Base-by-base conservation (phyloP, 1,284 basidiomycete species). In the Heterobasidion occidentale region DNA sequence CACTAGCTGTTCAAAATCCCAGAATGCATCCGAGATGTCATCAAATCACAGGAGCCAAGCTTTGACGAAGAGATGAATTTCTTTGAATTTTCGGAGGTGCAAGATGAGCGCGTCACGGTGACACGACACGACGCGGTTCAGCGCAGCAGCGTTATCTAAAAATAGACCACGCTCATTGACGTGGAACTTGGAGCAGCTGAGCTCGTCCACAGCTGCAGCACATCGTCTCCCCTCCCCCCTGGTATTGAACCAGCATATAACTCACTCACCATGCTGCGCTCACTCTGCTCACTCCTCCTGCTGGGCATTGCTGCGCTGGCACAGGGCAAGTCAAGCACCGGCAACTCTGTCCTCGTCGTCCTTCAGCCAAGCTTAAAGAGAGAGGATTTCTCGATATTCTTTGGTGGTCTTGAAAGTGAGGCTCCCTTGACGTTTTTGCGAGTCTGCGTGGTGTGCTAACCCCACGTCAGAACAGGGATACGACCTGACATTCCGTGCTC, bases 311-410 rank as follows among this genome's bases (percentile, higher is more conserved):
- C n/a, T n/a, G 38, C 38, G 12, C 38, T 42, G 11, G 38, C 38
- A 12, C 38, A 42, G 38, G 90, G 90, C 57, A 83, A 80, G 64
- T 93, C 91, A n/a, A 88, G 90, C 68, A 80, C 86, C 2, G 92
- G 92, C 9, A 81, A 91, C 68, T 85, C 84, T 45, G 87, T 97
- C 14, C 80, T 97, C 27, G 88, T 96, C 55, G 77, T 96, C 12
- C 77, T 94, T 50, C 92, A 96, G 65, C 81, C 84, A 5, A 76
- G 75, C 54, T 71, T 86, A 35, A 76, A 82, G 64, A 74, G 71
- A 65, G 78, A 81, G 54, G 79, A 88, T 62, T 96, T 88, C 69
- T 87, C 88, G 15, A 74, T 84, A 64, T 94, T 95, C 79, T 94
- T 92, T 71, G 72, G 77, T 56, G 86, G 84, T 17, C 74, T 97